Base-by-base conservation (phyloP, 495 filamentous ascomycete species). In the Annulohypoxylon bovei region DNA sequence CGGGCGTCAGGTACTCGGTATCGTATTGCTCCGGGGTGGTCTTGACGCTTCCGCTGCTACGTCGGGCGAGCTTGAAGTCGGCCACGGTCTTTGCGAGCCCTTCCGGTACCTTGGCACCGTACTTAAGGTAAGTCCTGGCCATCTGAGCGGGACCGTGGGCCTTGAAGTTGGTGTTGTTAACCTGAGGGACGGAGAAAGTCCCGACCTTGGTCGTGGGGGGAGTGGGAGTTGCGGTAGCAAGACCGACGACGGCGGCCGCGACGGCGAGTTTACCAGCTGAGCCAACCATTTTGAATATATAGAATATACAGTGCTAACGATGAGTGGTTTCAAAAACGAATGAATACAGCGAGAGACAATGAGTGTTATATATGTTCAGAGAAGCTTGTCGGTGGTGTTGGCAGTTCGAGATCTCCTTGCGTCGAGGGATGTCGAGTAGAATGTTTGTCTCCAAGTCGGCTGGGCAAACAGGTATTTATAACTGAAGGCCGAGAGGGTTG, bases 1-100 rank as follows among this genome's bases (percentile, higher is more conserved):
- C 89, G 25, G 89, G 88, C 47, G 83, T 87, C 47, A 92, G 76
- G 71, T 92, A 93, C 74, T 89, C 83, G 16, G 73, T 67, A 68
- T 92, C 90, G 68, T 86, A 77, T 18, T 76, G 61, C 72, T 87
- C 82, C 0, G 90, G 90, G 4, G 73, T 83, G 42, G 88, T 85
- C 63, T 80, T 76, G 35, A 82, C 88, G 60, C 60, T 68, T 46
- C 73, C 75, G n/a, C 78, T 81, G 47, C 88, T 87, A 37, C 80
- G 82, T 4, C 62, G 72, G 40, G 49, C 49, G 55, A 72, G 49
- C 20, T 68, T 72, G 1, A 69, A 32, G 35, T 65, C 53, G 46
- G 76, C 75, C 50, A 82, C 73, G 35, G 73, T 77, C 47, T 65
- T 71, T n/a, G 75, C 69, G 6, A 81, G 70, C 23, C 70, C 72